Conservation (phyloP, 2,329 filamentous ascomycete genomes). For the Fusarium nelsonii region DNA sequence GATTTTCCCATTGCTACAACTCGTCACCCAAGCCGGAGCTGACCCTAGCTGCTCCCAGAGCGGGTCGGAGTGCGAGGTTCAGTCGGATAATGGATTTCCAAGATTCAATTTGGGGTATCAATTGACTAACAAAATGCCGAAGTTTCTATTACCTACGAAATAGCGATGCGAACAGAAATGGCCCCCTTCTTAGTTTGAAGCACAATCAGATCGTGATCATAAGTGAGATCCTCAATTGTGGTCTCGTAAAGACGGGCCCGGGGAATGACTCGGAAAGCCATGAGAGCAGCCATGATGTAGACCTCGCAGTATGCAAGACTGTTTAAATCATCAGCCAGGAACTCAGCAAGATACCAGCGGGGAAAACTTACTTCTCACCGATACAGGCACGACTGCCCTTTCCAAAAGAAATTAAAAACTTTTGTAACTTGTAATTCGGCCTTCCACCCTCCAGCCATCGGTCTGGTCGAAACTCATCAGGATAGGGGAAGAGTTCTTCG, state of each 20-base stretch:
- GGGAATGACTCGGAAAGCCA: conserved; percentile 32
- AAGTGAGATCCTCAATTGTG: conserved; percentile 33
- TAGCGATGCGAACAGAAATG: conserved; percentile 27
- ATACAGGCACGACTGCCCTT: conserved; percentile 43
- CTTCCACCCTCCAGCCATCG: conserved; percentile 45
- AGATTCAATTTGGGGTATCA: no score
- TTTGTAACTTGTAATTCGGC: conserved; percentile 46
- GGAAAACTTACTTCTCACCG: conserved; percentile 36
- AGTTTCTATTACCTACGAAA: conserved; percentile 3
- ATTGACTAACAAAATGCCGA: no score
- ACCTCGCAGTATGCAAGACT: conserved; percentile 41
- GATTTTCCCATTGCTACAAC: neutral
- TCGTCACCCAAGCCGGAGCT: neutral
- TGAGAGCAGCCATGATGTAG: conserved; percentile 28
- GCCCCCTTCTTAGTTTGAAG: conserved; percentile 39
- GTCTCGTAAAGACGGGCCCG: conserved; percentile 33
- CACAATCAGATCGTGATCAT: conserved; percentile 42
- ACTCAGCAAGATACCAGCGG: rapidly evolving
- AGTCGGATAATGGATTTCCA: no score
- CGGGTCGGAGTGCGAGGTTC: no score
- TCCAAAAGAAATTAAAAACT: conserved; percentile 37
- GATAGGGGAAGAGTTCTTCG: conserved; percentile 49
- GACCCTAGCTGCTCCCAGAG: neutral
- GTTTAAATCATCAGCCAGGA: neutral
- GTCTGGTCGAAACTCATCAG: conserved; percentile 53